Base-by-base conservation (phyloP, 495 filamentous ascomycete genomes). In the Penicillium salamii region DNA sequence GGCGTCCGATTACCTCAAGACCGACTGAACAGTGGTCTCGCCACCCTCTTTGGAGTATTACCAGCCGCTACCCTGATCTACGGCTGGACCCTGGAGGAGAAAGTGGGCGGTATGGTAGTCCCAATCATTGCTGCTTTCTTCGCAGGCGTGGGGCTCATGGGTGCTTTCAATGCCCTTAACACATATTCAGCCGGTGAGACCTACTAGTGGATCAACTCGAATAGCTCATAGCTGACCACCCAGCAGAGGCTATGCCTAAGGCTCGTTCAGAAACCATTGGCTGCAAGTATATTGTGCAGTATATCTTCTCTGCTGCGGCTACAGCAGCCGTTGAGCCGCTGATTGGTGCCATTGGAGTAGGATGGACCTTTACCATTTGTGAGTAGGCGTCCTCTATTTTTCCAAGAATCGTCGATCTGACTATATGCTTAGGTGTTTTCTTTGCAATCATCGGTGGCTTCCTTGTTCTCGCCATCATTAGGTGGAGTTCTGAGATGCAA, bases 151-250 rank as follows among this genome's bases (percentile, higher is more conserved):
- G 85, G 82, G 0, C 77, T 89, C 57, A 72, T 89, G 36, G 85
- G 87, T 53, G 79, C 77, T 54, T 91, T 89, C 62, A 86, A 86
- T 50, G 74, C 72, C 15, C 62, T 90, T 39, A 91, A 90, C 61
- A 89, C 86, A 1, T 89, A 91, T 68, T 83, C 83, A 49, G 74
- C 88, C 32, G 86, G 88, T 71, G 75, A 81, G 49, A 82, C 76
- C 2, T 75, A 71, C 70, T 28, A 21, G 23, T 12, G 2, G 31
- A 36, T 33, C 0, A 18, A 13, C 8, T 18, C 5, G 1, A 3
- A 18, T 18, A 32, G 5, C 15, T 13, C 7, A 28, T 39, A 23
- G 20, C 35, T 38, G 15, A 39, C 8, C 35, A 17, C 12, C 2
- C 35, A 7, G 12, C 36, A 75, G 72, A 76, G 53, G 69, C 65